Evolutionary conservation across 495 filamentous ascomycete genomes (phyloP).

Genomic region (Schizothecium vesticola): DNA sequence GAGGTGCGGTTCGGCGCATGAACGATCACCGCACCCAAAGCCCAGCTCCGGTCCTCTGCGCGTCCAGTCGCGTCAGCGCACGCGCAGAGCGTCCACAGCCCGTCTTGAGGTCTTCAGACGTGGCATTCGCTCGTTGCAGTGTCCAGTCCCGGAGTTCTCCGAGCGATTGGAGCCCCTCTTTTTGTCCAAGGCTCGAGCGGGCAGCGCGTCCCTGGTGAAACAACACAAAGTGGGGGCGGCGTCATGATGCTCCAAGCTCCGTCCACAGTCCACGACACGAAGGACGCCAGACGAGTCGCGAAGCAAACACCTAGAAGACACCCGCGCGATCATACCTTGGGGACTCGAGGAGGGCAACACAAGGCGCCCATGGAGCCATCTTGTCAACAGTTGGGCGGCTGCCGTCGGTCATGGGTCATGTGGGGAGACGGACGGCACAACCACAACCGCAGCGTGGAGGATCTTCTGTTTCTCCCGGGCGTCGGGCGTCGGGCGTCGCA

Average conservation of each 20-base stretch:
- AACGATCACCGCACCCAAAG: slow-evolving; percentile 13
- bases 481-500: not conserved
- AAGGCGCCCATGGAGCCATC: not conserved
- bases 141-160: not conserved
- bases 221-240: not conserved
- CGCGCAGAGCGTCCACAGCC: not conserved
- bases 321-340: not conserved
- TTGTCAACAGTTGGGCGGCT: not conserved
- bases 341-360: not conserved
- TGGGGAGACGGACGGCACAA: not conserved
- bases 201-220: not conserved
- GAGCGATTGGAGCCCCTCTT: not conserved
- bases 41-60: slow-evolving; percentile 4
- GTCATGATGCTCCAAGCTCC: not conserved
- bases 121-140: not conserved
- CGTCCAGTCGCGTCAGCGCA: slow-evolving; percentile 9
- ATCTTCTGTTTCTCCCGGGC: slow-evolving; percentile 2
- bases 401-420: not conserved
- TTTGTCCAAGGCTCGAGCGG: slow-evolving; percentile 1
- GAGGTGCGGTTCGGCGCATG: slow-evolving; percentile 12
- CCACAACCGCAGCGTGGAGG: not conserved
- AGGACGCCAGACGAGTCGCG: not conserved
- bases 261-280: not conserved
- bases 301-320: not conserved
- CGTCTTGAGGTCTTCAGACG: not conserved